Base-by-base conservation (phyloP, 371 early-diverging fungal species). In the Entomophthora muscae region DNA sequence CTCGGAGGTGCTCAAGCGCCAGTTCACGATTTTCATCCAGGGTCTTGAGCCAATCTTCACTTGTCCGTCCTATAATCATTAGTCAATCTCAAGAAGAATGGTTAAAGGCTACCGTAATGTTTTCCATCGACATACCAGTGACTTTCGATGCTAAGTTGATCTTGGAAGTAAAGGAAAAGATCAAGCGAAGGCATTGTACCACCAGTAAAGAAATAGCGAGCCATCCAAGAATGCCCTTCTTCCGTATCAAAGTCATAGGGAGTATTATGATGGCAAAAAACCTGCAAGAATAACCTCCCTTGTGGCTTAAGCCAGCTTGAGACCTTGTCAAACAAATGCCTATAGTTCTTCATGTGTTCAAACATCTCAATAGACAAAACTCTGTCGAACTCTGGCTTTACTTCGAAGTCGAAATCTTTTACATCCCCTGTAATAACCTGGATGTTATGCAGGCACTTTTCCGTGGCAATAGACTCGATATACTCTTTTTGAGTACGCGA, bases 301-400 rank as follows among this genome's bases (percentile, higher is more conserved):
- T 69, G 70, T 3, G 75, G 73, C 27, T 65, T 66, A 30, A 83
- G 70, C 80, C 79, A 81, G 1, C 51, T 52, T 21, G 75, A 71
- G 30, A 82, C 66, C 58, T 80, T 78, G 2, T 54, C 21, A 57
- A 82, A 72, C 17, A 81, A 69, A 27, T 54, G 32, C 57, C 65
- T 63, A 65, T 78, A 80, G 69, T 82, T 82, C 63, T 82, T 82
- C 77, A 80, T 76, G 68, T 82, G 82, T 65, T 81, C 82, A 61
- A 81, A 77, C 82, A 81, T 81, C 66, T 81, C 82, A 66, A 81
- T 75, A 5, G 72, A 71, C 52, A 81, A 33, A 33, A 81, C 71
- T 27, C 80, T 72, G 65, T 81, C 80, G 64, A 76, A 67, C 63
- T 57, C 28, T 33, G n/a, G 24, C 1, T 54, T n/a, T 52, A 65